phyloP scores from a whole-genome alignment of 2,329 filamentous ascomycete genomes.

The Ophiocordyceps robertsii region DNA sequence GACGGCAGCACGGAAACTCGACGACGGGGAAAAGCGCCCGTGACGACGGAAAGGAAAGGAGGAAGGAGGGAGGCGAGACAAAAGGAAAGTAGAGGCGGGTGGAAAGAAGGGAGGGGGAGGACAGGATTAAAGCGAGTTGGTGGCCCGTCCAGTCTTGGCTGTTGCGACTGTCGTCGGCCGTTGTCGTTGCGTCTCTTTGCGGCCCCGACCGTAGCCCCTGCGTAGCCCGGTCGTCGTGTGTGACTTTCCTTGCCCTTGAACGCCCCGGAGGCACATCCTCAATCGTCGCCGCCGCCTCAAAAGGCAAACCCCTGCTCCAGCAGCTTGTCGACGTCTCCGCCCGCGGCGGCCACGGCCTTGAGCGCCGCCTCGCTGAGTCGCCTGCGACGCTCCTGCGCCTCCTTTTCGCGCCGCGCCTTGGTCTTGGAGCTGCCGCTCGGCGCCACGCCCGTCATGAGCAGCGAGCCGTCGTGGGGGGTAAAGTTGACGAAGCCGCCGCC shows the following conservation, averaged over 20 bases:
- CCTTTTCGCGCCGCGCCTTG: slow-evolving; percentile 81
- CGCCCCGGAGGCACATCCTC: neutral
- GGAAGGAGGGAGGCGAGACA: neutral
- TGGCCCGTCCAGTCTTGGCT: neutral
- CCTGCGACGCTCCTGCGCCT: slow-evolving; percentile 64
- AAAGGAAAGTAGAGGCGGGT: neutral
- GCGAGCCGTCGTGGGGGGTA: slow-evolving; percentile 63
- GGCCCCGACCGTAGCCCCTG: neutral
- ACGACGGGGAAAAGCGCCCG: too few relatives aligned
- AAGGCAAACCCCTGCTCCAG: slow-evolving; percentile 35
- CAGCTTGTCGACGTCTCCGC: slow-evolving; percentile 48
- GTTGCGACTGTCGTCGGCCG: neutral
- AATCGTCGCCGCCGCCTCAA: slow-evolving; percentile 6
- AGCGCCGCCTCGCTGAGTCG: slow-evolving; percentile 55
- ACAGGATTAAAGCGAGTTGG: neutral
- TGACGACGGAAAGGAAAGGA: too few relatives aligned
- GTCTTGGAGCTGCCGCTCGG: slow-evolving; percentile 88
- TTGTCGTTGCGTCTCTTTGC: neutral
- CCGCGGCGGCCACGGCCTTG: slow-evolving; percentile 55
- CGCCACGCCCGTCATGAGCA: slow-evolving; percentile 80
- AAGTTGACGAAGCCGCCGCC: slow-evolving; percentile 71
- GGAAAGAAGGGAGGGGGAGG: neutral
- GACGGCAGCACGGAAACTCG: too few relatives aligned
- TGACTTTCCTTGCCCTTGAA: neutral
- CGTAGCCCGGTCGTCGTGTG: neutral